Conservation (phyloP, 1,284 basidiomycete genomes). For the Marasmius sp. region DNA sequence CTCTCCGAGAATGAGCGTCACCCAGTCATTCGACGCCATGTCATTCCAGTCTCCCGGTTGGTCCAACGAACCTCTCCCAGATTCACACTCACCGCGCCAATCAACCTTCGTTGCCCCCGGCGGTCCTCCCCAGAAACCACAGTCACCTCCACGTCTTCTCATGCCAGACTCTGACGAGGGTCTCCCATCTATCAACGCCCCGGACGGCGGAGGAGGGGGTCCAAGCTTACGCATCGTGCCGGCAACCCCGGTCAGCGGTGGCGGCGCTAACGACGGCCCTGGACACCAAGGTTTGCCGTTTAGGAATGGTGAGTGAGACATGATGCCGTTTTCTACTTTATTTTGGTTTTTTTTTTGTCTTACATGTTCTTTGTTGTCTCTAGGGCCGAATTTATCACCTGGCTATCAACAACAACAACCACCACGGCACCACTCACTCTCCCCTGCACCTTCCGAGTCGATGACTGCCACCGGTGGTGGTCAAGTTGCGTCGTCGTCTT, state of each 20-base stretch:
- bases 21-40: constrained; percentile 58
- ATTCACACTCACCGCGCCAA: constrained; percentile 7
- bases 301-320: constrained; percentile 6
- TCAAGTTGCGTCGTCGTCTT: constrained; percentile 2
- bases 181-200: constrained; percentile 61
- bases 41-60: constrained; percentile 65
- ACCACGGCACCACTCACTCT: constrained; percentile 1
- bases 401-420: constrained; percentile 8
- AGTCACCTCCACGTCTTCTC: constrained; percentile 67
- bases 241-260: constrained; percentile 74
- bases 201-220: constrained; percentile 48
- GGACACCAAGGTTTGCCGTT: constrained; percentile 1
- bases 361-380: neutral
- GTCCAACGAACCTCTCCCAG: constrained; percentile 47
- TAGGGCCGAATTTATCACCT: constrained; percentile 2
- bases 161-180: constrained; percentile 53
- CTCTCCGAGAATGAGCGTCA: constrained; percentile 56
- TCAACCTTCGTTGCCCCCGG: constrained; percentile 5
- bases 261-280: constrained; percentile 37
- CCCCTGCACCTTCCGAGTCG: constrained; percentile 1
- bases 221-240: constrained; percentile 75
- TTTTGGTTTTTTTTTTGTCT: neutral
- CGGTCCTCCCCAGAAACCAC: constrained; percentile 45
- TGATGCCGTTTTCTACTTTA: neutral
- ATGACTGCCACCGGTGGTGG: constrained; percentile 3